Evolutionary conservation across 306 rosid species (phyloP).

Genomic region (Corylus americana): DNA sequence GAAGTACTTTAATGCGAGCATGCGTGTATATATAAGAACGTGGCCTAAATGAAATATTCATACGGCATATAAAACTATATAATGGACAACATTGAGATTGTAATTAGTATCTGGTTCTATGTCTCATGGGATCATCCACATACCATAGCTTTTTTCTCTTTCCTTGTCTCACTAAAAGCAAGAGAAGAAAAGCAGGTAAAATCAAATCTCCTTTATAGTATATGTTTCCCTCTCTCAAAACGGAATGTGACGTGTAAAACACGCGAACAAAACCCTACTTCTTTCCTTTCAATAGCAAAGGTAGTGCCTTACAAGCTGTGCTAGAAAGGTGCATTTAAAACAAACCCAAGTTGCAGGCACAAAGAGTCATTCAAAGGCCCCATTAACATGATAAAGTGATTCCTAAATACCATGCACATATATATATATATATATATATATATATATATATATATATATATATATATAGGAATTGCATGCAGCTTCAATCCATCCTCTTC

Average conservation of each 20-base stretch:
- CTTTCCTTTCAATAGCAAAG: conserved; percentile 19
- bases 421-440: background rate
- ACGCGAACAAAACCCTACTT: conserved; percentile 11
- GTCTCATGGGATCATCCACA: conserved; percentile 39
- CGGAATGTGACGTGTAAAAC: conserved; percentile 27
- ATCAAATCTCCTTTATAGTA: conserved; percentile 16
- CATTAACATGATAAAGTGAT: conserved; percentile 24
- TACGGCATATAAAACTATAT: background rate
- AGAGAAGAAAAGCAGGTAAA: conserved; percentile 16
- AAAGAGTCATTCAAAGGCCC: conserved; percentile 33
- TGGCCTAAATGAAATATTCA: conserved; percentile 19
- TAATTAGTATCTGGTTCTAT: conserved; percentile 47
- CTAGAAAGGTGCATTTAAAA: conserved; percentile 24
- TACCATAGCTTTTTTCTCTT: conserved; percentile 20
- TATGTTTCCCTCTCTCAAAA: conserved; percentile 29
- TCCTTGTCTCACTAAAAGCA: conserved; percentile 17
- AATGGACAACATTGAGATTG: conserved; percentile 22
- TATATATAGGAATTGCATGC: conserved; percentile 9
- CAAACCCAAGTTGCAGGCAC: conserved; percentile 30
- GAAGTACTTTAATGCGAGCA: background rate
- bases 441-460: background rate
- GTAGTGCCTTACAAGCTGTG: conserved; percentile 17
- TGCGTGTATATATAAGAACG: background rate
- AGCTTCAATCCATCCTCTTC: background rate
- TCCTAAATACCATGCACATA: conserved; percentile 17